A percentile compares a stretch with the other conserved stretches of the same genome.
phyloP scores from a whole-genome alignment of 2,329 filamentous ascomycete species.

The Nigrograna mackinnonii region DNA sequence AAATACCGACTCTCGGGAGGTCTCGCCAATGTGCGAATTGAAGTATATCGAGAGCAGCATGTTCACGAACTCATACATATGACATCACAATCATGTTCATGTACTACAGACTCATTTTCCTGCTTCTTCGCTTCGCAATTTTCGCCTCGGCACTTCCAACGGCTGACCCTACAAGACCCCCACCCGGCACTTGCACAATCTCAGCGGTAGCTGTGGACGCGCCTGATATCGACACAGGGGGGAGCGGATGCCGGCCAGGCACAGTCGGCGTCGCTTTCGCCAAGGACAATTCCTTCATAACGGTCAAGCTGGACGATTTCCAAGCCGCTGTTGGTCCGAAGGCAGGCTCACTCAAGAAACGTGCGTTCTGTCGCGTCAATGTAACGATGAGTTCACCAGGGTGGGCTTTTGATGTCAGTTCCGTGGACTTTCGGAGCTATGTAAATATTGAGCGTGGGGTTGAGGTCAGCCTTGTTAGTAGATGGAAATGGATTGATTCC shows the following conservation, averaged over 20 bases:
- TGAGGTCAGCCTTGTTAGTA: conserved; percentile 25
- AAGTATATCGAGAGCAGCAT: too few relatives aligned
- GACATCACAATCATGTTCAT: too few relatives aligned
- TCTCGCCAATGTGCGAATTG: too few relatives aligned
- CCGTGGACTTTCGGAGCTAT: conserved; percentile 27
- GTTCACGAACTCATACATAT: too few relatives aligned
- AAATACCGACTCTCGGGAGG: too few relatives aligned
- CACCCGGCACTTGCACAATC: conserved; percentile 14
- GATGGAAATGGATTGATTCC: conserved; percentile 31
- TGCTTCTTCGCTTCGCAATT: too few relatives aligned
- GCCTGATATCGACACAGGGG: conserved; percentile 24
- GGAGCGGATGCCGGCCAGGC: conserved; percentile 23
- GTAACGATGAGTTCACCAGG: conserved; percentile 23
- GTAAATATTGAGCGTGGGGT: conserved; percentile 21
- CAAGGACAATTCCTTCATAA: conserved; percentile 24
- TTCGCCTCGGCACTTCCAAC: background rate
- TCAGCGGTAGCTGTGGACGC: conserved; percentile 10
- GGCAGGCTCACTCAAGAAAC: conserved; percentile 15
- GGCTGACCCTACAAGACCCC: conserved; percentile 7
- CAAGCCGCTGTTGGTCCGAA: conserved; percentile 26
- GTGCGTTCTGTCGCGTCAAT: conserved; percentile 28
- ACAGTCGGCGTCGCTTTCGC: conserved; percentile 22
- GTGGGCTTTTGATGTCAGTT: conserved; percentile 26
- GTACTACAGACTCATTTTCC: too few relatives aligned
- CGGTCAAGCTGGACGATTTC: conserved; percentile 29